Evolutionary conservation across 2,329 filamentous ascomycete genomes (phyloP).

Genomic region (Zasmidium citrigriseum): DNA sequence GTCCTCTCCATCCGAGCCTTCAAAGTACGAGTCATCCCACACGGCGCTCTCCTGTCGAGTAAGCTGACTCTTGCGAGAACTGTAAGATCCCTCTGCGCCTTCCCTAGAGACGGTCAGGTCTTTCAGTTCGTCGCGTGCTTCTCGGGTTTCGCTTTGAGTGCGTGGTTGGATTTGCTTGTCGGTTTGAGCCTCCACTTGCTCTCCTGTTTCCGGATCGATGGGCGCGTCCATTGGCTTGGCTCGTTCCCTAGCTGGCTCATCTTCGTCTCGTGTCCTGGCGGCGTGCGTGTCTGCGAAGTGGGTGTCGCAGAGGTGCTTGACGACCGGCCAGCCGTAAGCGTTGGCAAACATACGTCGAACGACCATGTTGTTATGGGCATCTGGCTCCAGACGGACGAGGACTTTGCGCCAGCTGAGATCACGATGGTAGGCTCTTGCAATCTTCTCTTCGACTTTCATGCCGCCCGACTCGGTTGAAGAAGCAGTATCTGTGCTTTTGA

Average conservation of each 20-base stretch:
- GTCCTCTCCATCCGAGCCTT: slow-evolving; percentile 47
- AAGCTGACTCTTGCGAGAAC: slow-evolving; percentile 17
- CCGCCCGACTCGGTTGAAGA: slow-evolving; percentile 54
- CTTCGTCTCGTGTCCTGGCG: slow-evolving; percentile 66
- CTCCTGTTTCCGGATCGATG: slow-evolving; percentile 51
- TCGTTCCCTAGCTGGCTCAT: slow-evolving; percentile 67
- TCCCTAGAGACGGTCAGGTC: slow-evolving; percentile 39
- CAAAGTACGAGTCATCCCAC: slow-evolving; percentile 54
- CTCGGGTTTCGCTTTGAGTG: slow-evolving; percentile 50
- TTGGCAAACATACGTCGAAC: slow-evolving; percentile 96
- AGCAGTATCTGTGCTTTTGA: slow-evolving; percentile 17
- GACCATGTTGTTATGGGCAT: slow-evolving; percentile 98
- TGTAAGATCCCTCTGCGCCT: slow-evolving; percentile 26
- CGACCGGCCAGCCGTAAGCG: slow-evolving; percentile 94
- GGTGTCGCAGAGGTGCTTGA: slow-evolving; percentile 91
- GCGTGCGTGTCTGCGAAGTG: slow-evolving; percentile 80
- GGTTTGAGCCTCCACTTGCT: slow-evolving; percentile 42
- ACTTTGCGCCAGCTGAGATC: slow-evolving; percentile 96
- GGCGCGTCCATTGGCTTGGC: slow-evolving; percentile 59
- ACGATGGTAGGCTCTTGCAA: slow-evolving; percentile 90
- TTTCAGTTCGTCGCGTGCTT: slow-evolving; percentile 45
- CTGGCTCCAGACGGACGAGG: slow-evolving; percentile 89
- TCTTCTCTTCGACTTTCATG: slow-evolving; percentile 97
- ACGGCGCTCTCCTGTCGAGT: slow-evolving; percentile 42
- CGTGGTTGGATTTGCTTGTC: slow-evolving; percentile 39